Conservation (phyloP, 305 asterid genomes). For the Fraxinus nigra region DNA sequence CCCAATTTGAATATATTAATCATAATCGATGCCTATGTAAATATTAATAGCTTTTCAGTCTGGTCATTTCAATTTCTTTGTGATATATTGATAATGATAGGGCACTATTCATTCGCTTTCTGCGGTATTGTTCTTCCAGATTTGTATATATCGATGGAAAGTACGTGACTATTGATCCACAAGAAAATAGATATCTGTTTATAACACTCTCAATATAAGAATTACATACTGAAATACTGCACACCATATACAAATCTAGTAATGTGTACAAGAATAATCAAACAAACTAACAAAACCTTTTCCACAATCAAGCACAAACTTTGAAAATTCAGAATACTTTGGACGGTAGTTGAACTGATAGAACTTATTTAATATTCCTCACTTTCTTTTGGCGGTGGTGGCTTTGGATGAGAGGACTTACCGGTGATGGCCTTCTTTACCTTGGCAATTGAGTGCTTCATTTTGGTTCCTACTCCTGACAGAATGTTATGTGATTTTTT, state of each 20-base stretch:
- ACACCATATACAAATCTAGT: conserved; percentile 12
- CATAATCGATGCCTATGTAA: background rate
- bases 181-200: conserved; percentile 3
- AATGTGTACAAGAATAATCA: conserved; percentile 12
- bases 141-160: background rate
- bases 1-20: background rate
- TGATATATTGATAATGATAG: background rate
- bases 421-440: conserved; percentile 89
- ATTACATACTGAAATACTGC: conserved; percentile 15
- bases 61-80: background rate
- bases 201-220: conserved; percentile 9
- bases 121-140: background rate
- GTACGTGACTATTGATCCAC: background rate
- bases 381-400: conserved; percentile 51
- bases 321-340: conserved; percentile 6
- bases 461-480: conserved; percentile 87
- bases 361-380: background rate
- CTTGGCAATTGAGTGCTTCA: conserved; percentile 88
- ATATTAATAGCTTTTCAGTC: background rate
- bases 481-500: conserved; percentile 77
- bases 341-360: conserved; percentile 6
- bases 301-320: conserved; percentile 18
- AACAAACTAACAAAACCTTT: conserved; percentile 21
- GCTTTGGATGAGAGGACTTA: conserved; percentile 60
- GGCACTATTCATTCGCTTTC: background rate